Evolutionary conservation across 2,329 filamentous ascomycete species (phyloP), one percentile per base, ranked within the genome.

Genomic region (Fonsecaea nubica): DNA sequence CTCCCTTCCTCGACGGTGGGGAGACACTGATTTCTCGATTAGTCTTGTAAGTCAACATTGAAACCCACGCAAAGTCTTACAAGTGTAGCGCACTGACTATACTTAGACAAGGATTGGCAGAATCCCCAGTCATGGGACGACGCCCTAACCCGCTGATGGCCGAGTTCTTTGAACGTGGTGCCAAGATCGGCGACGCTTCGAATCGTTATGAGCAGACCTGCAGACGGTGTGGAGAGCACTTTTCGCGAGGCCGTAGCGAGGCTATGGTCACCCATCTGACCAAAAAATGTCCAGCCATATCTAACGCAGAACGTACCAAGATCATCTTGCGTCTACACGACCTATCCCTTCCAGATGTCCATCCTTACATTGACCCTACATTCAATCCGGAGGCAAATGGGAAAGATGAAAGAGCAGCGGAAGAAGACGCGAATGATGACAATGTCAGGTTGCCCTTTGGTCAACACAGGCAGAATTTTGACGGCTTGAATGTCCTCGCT

Each of bases 161-260:
- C 78, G 89, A 94, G 80, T 95, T 92, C 83, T 97, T 97, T 78
- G 88, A 92, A 77, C 88, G 93, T 72, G 93, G 93, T 9, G 86
- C 88, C 45, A 97, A 97, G 80, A 86, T 97, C 74, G 88, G 90
- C 76, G 92, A 97, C 80, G 90, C 91, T 71, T 95, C 92, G 82
- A 97, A 96, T 78, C 88, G 93, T 65, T 97, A 97, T 76, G 89
- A 92, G 73, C 92, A 97, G 76, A 95, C 91, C 12, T 97, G 93
- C 86, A 94, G 91, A 78, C 85, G 89, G 71, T 96, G 92, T 77
- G 92, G 92, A 72, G 91, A 95, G 79, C 90, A 91, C 78, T 97
- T 97, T 70, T 91, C 92, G 69, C 96, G 96, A 77, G 93, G 93
- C 68, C 88, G 93, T 69, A 90, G 92, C 74, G 93, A 97, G 75